Conservation (phyloP, 1,284 basidiomycete species). For the Leccinum pseudoinsigne region DNA sequence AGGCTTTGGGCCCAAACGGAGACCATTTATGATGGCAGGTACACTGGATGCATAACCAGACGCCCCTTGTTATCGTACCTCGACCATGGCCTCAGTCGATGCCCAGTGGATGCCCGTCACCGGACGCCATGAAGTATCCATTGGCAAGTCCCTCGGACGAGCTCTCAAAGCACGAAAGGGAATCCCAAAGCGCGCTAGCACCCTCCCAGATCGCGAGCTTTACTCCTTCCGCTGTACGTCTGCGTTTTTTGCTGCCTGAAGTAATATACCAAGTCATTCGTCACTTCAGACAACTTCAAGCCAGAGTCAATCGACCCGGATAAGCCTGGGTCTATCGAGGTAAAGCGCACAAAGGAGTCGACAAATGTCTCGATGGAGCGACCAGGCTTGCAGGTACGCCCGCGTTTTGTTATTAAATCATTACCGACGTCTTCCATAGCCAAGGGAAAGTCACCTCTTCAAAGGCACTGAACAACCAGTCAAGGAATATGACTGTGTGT, state of each 20-base stretch:
- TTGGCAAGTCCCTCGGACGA: constrained; percentile 54
- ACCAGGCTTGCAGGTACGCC: constrained; percentile 54
- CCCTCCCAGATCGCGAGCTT: constrained; percentile 60
- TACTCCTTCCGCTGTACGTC: constrained; percentile 70
- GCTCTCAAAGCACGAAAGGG: constrained; percentile 45
- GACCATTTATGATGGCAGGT: constrained; percentile 17
- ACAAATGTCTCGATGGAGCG: constrained; percentile 60
- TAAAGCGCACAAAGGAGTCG: constrained; percentile 49
- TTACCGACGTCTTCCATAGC: constrained; percentile 31
- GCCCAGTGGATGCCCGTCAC: constrained; percentile 55
- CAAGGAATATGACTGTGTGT: constrained; percentile 70
- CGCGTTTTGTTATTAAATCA: not conserved
- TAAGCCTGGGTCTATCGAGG: constrained; percentile 62
- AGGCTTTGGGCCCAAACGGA: constrained; percentile 7
- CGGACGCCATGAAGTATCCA: constrained; percentile 52
- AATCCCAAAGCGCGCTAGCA: constrained; percentile 39
- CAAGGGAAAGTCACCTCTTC: constrained; percentile 59
- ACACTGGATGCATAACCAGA: constrained; percentile 9
- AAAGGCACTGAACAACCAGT: constrained; percentile 54
- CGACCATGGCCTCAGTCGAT: constrained; percentile 45
- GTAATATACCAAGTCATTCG: constrained; percentile 3
- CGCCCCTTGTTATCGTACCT: constrained; percentile 26
- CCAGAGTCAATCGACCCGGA: constrained; percentile 65
- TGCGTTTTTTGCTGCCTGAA: constrained; percentile 3
- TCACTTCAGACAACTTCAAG: constrained; percentile 64